Evolutionary conservation across 768 basidiomycete species (phyloP), one percentile per base, ranked within the genome.

Genomic region (Leccinum pellstonianum): DNA sequence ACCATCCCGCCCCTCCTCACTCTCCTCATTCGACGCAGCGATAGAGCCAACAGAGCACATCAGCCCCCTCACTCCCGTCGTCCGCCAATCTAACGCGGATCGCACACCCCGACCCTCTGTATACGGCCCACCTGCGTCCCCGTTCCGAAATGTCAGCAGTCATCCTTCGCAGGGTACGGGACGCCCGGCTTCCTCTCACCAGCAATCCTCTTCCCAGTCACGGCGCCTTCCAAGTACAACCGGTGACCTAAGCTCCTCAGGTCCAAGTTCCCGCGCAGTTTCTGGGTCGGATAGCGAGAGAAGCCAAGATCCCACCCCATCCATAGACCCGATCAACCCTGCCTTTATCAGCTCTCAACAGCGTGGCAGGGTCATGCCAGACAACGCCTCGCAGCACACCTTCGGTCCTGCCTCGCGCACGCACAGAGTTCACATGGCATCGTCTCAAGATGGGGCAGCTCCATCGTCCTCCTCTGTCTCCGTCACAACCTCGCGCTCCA

Each of bases 311-410:
- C 76, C 59, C 74, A 71, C 67, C 74, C 63, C 62, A 73, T 73
- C 66, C 63, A 68, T 57, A 69, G 76, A 65, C 69, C 72, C 54
- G 60, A 58, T 62, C 69, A 66, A 58, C 66, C 62, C 59, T 61
- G 63, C 66, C 52, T 58, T 52, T 55, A 60, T 37, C 51, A 56
- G 48, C 43, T 31, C 62, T 54, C 73, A 43, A 51, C 73, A 46
- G 53, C 70, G 57, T 73, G 63, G 53, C 61, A 64, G 58, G 33
- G 58, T 74, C 66, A 57, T 70, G 54, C 53, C 75, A 7, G 82
- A 84, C 68, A 73, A 77, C 8, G 76, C 77, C 29, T 84, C 82
- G 14, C 77, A 75, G 58, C 76, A 81, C 63, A 83, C 82, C 1
- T 82, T 82, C 58, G 84, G 80, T 56, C 73, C 69, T 54, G 79